These are phyloP conservation scores for Rhizopus stolonifer DNA, from an alignment of 371 early-diverging fungal genomes.

Conservation along the genomic window DNA sequence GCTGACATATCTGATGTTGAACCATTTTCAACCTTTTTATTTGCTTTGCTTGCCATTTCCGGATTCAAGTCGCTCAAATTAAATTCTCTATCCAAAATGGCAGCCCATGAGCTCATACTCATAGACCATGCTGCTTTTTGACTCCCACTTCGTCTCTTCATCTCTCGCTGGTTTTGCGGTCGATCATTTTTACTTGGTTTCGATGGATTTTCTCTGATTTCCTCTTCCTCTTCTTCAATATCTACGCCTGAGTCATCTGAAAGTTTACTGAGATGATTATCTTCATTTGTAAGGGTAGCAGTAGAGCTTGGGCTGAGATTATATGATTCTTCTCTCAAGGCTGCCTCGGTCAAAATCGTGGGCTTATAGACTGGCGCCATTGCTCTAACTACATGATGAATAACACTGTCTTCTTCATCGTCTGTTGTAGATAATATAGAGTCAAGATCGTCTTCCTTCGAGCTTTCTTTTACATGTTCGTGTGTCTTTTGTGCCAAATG, in stretches of 20 bases:
- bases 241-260: constrained; percentile 1
- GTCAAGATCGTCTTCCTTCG: background rate
- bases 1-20: too few relatives aligned
- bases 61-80: constrained; percentile 15
- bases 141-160: constrained; percentile 37
- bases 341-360: background rate
- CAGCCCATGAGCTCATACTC: constrained; percentile 43
- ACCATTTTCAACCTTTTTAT: too few relatives aligned
- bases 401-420: constrained; percentile 7
- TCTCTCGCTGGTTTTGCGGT: background rate
- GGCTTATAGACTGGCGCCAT: constrained; percentile 17
- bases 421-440: background rate
- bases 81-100: constrained; percentile 32
- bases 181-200: too few relatives aligned
- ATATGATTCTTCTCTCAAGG: background rate
- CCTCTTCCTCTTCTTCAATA: constrained; percentile 2
- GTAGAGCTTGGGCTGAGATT: too few relatives aligned
- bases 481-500: too few relatives aligned
- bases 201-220: too few relatives aligned
- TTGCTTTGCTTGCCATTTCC: background rate
- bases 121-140: constrained; percentile 48
- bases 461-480: background rate
- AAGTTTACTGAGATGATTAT: background rate
- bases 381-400: constrained; percentile 10
- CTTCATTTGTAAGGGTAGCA: too few relatives aligned